These are phyloP conservation scores for Pseudogymnoascus sp. DNA, from an alignment of 2,329 filamentous ascomycete species.

Conservation along the genomic window DNA sequence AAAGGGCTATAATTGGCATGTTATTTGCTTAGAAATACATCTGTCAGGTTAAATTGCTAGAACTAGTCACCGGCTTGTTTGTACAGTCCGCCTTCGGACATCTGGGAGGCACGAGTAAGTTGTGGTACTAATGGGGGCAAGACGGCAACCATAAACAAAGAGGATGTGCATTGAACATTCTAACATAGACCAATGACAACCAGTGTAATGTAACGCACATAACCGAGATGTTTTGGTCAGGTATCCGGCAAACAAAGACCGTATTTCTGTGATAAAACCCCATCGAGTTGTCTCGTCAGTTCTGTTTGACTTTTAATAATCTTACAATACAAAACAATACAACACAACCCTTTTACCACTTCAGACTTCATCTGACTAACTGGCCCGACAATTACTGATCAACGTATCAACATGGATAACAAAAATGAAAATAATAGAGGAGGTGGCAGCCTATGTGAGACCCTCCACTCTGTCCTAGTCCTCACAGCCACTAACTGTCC, in stretches of 20 bases:
- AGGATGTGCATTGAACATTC: background rate
- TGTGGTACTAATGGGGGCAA: background rate
- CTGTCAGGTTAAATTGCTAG: background rate
- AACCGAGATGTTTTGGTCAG: background rate
- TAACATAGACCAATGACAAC: background rate
- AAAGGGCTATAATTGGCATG: too few relatives aligned
- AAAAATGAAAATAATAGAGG: too few relatives aligned
- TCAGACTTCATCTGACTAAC: background rate
- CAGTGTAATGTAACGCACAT: background rate
- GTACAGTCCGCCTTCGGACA: background rate
- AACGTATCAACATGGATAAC: background rate
- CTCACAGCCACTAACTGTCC: background rate
- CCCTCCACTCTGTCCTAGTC: background rate
- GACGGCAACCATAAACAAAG: background rate
- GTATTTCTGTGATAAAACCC: background rate
- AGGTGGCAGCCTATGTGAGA: too few relatives aligned
- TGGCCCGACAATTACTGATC: background rate
- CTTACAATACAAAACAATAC: background rate
- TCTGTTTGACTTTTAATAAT: background rate
- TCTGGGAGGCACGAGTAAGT: background rate
- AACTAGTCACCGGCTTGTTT: background rate
- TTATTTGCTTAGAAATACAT: background rate
- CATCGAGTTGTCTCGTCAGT: background rate
- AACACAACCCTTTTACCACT: background rate
- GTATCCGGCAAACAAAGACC: background rate